Evolutionary conservation across 805 yeast species (phyloP), one percentile per base, ranked within the genome.

Genomic region (Metschnikowia colocasiae): DNA sequence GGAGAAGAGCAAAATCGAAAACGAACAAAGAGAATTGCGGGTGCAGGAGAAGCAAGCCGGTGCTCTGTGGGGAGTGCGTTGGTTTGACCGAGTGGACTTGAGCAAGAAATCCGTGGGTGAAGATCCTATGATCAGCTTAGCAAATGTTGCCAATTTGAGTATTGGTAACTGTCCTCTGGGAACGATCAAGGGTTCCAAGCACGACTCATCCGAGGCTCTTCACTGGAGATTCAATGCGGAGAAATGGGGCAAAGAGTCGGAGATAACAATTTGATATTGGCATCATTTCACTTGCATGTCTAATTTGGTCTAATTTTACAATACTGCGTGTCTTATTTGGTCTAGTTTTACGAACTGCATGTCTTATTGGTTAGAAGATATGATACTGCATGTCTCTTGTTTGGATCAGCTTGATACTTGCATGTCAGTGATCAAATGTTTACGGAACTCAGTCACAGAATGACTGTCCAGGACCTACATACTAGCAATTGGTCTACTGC

Each of bases 21-120:
- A 87, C 59, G 78, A 73, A 20, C 97, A 92, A 73, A 83, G 99
- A 62, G 90, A 81, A 39, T 62, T 85, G 66, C 81, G 98, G 63
- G 82, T 80, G 67, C 64, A 73, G 49, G 99, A 94, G 68, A 66
- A 70, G 50, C 87, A 75, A 32, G 67, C 76, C 5, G 91, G 87
- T 36, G 61, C 63, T 13, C 61, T 62, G 41, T 92, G 99, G 99
- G 67, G 79, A 57, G 79, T 82, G 52, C 80, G 92, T 68, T 92
- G 96, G 92, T 92, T 92, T 66, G 79, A 77, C 54, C 52, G 56
- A 38, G 63, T 63, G 15, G 71, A 71, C 51, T 37, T 33, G 20
- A 64, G 67, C 47, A 51, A 36, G 30, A 51, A 46, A 2, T 48
- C 45, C 10, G 39, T 48, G 20, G 62, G 56, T 18, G 48, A 39